phyloP scores from a whole-genome alignment of 116 monocot species.

The Zostera marina region DNA sequence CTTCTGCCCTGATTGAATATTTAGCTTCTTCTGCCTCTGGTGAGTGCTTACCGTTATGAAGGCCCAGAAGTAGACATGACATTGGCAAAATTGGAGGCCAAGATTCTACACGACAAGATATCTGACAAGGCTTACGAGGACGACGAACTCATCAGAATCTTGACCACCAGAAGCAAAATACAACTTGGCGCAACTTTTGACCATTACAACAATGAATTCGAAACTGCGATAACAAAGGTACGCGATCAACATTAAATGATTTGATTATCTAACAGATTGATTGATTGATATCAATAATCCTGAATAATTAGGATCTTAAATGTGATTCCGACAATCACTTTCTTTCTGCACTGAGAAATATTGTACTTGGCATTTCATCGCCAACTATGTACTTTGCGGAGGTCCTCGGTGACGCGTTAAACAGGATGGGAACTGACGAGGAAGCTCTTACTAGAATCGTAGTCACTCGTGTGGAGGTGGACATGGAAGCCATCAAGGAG shows the following conservation, averaged over 20 bases:
- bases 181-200: constrained; percentile 70
- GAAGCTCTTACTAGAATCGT: constrained; percentile 32
- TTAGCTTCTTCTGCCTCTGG: constrained; percentile 62
- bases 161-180: constrained; percentile 71
- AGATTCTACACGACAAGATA: constrained; percentile 56
- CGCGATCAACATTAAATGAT: not conserved
- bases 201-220: constrained; percentile 52
- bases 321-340: constrained; percentile 7
- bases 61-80: constrained; percentile 41
- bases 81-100: constrained; percentile 71
- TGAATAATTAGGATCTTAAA: constrained; percentile 6
- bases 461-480: constrained; percentile 37
- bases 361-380: constrained; percentile 1
- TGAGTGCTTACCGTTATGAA: constrained; percentile 56
- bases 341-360: constrained; percentile 5
- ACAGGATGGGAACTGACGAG: constrained; percentile 34
- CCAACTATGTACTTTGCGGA: constrained; percentile 10
- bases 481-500: constrained; percentile 32
- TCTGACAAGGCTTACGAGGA: constrained; percentile 39
- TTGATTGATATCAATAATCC: too few relatives aligned
- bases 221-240: constrained; percentile 9
- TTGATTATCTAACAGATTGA: too few relatives aligned
- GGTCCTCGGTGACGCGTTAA: constrained; percentile 22
- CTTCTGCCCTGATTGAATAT: too few relatives aligned
- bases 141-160: constrained; percentile 67